These are phyloP conservation scores for Scleroderma bovista DNA, from an alignment of 768 basidiomycete genomes.

Conservation along the genomic window DNA sequence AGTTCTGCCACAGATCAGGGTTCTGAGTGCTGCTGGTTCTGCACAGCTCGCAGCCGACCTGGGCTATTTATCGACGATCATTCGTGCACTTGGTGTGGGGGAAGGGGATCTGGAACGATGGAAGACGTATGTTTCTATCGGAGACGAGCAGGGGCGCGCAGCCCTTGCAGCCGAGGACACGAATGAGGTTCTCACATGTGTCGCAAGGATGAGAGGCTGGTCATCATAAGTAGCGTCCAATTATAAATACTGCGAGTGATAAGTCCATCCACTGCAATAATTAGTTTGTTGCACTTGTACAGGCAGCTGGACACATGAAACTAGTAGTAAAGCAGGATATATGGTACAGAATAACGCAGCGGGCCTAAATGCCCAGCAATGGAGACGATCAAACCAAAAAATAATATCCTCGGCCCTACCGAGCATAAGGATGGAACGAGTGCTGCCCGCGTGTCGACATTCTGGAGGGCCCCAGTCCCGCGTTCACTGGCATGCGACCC, in stretches of 20 bases:
- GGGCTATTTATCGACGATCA: slow-evolving; percentile 86
- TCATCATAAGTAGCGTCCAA: background rate
- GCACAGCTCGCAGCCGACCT: slow-evolving; percentile 85
- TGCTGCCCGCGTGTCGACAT: slow-evolving; percentile 50
- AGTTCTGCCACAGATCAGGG: slow-evolving; percentile 67
- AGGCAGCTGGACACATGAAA: slow-evolving; percentile 5
- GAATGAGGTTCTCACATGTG: slow-evolving; percentile 12
- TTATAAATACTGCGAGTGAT: background rate
- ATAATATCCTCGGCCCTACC: slow-evolving; percentile 28
- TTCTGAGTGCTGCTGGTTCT: slow-evolving; percentile 60
- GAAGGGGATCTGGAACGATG: slow-evolving; percentile 74
- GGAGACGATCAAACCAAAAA: too few species aligned
- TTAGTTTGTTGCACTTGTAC: slow-evolving; percentile 9
- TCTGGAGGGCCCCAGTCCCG: slow-evolving; percentile 44
- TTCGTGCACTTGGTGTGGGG: slow-evolving; percentile 86
- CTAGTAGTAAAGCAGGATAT: slow-evolving; percentile 23
- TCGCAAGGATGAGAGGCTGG: slow-evolving; percentile 32
- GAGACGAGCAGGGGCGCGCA: slow-evolving; percentile 38
- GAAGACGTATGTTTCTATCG: slow-evolving; percentile 64
- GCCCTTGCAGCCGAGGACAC: slow-evolving; percentile 14
- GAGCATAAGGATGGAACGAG: slow-evolving; percentile 61
- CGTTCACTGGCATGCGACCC: slow-evolving; percentile 37
- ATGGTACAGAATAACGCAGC: slow-evolving; percentile 20
- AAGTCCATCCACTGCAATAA: slow-evolving; percentile 2
- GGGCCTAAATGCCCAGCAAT: too few species aligned